Evolutionary conservation across 2,329 filamentous ascomycete genomes (phyloP).

Genomic region (Cladosporium oxysporum): DNA sequence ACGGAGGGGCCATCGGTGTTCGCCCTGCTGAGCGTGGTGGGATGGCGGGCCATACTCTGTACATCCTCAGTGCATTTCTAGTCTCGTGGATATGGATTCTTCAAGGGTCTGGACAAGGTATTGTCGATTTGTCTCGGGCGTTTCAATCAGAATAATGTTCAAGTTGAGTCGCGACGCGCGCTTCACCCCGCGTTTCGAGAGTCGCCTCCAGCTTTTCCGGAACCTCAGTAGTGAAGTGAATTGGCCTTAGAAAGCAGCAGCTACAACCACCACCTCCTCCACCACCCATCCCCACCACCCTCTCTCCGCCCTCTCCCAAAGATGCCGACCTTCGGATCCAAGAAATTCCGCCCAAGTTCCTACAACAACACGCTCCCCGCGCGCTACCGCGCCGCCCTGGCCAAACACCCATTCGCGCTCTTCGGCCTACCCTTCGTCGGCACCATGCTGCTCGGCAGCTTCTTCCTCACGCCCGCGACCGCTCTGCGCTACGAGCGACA

Average conservation of each 20-base stretch:
- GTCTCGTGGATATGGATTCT: neutral
- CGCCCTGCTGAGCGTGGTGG: conserved; percentile 21
- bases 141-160: neutral
- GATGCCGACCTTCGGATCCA: conserved; percentile 41
- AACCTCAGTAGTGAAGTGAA: conserved; percentile 7
- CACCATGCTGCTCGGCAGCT: conserved; percentile 88
- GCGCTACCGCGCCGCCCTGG: conserved; percentile 73
- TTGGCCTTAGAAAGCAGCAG: neutral
- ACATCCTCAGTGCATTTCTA: conserved; percentile 7
- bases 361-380: conserved; percentile 70
- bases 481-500: conserved; percentile 92
- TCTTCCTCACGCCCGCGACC: conserved; percentile 90
- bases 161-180: neutral
- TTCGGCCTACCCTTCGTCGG: conserved; percentile 92
- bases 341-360: conserved; percentile 63
- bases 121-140: neutral
- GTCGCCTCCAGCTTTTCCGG: neutral
- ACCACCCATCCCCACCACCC: neutral
- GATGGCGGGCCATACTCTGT: conserved; percentile 43
- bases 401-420: conserved; percentile 81
- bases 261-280: neutral
- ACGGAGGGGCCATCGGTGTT: conserved; percentile 13
- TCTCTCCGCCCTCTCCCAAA: neutral
- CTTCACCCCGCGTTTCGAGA: neutral
- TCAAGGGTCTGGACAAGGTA: neutral